Evolutionary conservation across 306 rosid species (phyloP).

Genomic region (Vigna trinervia): DNA sequence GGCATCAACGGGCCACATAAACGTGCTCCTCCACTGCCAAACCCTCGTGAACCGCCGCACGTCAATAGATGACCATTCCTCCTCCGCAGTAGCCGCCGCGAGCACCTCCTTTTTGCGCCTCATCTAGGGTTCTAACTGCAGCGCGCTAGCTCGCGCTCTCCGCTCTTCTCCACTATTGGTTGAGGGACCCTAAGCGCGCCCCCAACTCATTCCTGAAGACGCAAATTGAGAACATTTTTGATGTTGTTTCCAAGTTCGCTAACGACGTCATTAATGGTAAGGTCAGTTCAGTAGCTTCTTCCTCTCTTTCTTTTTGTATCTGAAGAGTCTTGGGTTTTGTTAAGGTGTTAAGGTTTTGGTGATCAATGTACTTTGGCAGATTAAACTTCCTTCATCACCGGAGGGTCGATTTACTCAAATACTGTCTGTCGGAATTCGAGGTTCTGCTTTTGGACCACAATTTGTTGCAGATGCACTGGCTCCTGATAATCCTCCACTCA

Average conservation of each 20-base stretch:
- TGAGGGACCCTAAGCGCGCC: slow-evolving; percentile 70
- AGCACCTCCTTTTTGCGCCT: no score
- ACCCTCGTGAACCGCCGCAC: no score
- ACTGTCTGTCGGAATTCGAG: slow-evolving; percentile 94
- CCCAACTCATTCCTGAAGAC: slow-evolving; percentile 64
- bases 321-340: neutral
- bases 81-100: no score
- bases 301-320: neutral
- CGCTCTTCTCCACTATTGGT: no score
- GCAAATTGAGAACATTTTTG: slow-evolving; percentile 78
- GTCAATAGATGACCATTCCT: no score
- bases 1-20: no score
- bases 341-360: neutral
- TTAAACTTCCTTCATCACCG: slow-evolving; percentile 79
- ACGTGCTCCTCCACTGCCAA: no score
- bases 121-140: no score
- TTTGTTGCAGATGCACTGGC: slow-evolving; percentile 98
- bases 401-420: slow-evolving; percentile 84
- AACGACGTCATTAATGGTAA: slow-evolving; percentile 84
- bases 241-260: slow-evolving; percentile 65
- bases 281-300: slow-evolving; percentile 58
- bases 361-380: slow-evolving; percentile 55
- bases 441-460: slow-evolving; percentile 98
- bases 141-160: no score
- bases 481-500: slow-evolving; percentile 96